These are phyloP conservation scores for Galerina sulciceps DNA, from an alignment of 768 basidiomycete species.

Conservation along the genomic window DNA sequence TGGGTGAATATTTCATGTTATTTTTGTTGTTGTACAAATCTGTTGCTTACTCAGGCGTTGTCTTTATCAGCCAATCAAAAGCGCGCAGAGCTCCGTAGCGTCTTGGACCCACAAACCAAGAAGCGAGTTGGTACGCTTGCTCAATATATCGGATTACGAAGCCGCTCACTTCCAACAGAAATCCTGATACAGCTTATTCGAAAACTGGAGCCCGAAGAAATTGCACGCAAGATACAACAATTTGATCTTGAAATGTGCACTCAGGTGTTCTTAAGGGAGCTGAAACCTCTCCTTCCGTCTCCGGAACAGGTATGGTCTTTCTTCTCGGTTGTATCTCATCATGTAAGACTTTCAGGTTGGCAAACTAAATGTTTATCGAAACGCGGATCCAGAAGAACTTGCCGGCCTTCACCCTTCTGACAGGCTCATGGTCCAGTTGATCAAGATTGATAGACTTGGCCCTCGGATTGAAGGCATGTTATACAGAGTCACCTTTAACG, in stretches of 20 bases:
- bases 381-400: slow-evolving; percentile 85
- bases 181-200: slow-evolving; percentile 90
- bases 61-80: slow-evolving; percentile 71
- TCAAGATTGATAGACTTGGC: slow-evolving; percentile 88
- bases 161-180: slow-evolving; percentile 51
- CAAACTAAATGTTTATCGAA: slow-evolving; percentile 88
- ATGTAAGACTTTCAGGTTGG: slow-evolving; percentile 56
- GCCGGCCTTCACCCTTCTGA: slow-evolving; percentile 92
- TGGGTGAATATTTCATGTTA: slow-evolving; percentile 58
- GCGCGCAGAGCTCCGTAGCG: slow-evolving; percentile 88
- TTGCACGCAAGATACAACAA: slow-evolving; percentile 80
- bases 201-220: slow-evolving; percentile 84
- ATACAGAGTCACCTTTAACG: slow-evolving; percentile 87
- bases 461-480: slow-evolving; percentile 96
- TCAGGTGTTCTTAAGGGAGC: slow-evolving; percentile 85
- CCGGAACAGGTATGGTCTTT: slow-evolving; percentile 74
- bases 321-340: too few relatives aligned
- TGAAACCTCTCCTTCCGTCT: slow-evolving; percentile 86
- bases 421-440: slow-evolving; percentile 94
- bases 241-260: slow-evolving; percentile 90
- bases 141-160: neutral
- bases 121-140: slow-evolving; percentile 84
- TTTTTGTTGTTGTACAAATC: neutral
- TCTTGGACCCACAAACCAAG: slow-evolving; percentile 88
- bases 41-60: neutral